These are phyloP conservation scores for Trichoderma oligosporum DNA, from an alignment of 2,329 filamentous ascomycete species.

Conservation along the genomic window DNA sequence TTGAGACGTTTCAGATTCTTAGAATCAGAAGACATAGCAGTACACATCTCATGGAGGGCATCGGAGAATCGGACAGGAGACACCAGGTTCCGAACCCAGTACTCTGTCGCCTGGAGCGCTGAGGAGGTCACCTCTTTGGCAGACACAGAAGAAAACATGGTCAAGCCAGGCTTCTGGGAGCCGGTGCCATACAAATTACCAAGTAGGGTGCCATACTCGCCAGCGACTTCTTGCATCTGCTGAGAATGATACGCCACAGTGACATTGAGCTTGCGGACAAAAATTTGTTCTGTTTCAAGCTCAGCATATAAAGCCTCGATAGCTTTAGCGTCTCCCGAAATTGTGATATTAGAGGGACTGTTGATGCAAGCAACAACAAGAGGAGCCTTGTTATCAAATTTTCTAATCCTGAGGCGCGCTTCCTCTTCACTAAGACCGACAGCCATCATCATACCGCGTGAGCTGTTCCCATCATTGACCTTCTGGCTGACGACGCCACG, in stretches of 20 bases:
- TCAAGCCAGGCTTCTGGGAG: too few species aligned
- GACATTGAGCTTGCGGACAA: constrained; percentile 37
- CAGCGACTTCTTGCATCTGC: too few species aligned
- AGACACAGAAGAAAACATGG: constrained; percentile 26
- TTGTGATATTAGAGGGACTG: constrained; percentile 24
- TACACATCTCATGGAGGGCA: constrained; percentile 11
- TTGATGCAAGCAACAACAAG: constrained; percentile 28
- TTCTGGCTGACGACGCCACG: constrained; percentile 19
- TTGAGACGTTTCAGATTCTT: neutral
- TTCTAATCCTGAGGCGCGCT: constrained; percentile 4
- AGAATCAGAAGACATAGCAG: neutral
- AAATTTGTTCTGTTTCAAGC: constrained; percentile 27
- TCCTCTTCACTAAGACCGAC: constrained; percentile 23
- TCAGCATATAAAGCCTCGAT: constrained; percentile 25
- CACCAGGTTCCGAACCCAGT: constrained; percentile 22
- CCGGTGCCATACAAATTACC: too few species aligned
- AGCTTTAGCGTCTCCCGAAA: constrained; percentile 31
- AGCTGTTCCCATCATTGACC: constrained; percentile 1
- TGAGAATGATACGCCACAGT: constrained; percentile 49
- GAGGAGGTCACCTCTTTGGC: too few species aligned
- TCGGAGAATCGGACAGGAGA: constrained; percentile 26
- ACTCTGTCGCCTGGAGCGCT: too few species aligned
- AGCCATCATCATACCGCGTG: constrained; percentile 26
- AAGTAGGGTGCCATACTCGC: too few species aligned
- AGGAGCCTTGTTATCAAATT: constrained; percentile 19